phyloP scores from a whole-genome alignment of 202 grass and related monocot genomes.

The Elaeis oleifera region DNA sequence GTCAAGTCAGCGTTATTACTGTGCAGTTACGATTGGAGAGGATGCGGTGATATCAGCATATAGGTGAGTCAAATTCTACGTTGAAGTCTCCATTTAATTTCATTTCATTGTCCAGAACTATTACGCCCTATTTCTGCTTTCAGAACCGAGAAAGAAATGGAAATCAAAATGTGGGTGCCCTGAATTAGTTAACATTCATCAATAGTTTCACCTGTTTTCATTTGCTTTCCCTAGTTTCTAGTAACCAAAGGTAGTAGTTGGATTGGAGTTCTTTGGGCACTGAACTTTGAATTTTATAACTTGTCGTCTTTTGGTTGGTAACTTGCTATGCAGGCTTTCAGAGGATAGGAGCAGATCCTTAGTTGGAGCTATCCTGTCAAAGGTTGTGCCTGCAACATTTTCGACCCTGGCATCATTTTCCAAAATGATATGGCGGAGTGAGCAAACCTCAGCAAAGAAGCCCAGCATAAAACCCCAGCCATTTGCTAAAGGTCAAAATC shows the following conservation, averaged over 20 bases:
- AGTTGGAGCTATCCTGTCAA: conserved; percentile 93
- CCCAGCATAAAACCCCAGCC: conserved; percentile 69
- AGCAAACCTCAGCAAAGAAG: conserved; percentile 58
- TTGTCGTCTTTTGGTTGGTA: conserved; percentile 9
- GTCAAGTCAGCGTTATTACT: conserved; percentile 76
- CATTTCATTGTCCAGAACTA: neutral
- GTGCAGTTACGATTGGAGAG: conserved; percentile 85
- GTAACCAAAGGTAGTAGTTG: too few species aligned
- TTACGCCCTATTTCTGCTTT: neutral
- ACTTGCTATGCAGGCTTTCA: conserved; percentile 50
- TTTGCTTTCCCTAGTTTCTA: too few species aligned
- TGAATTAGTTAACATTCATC: too few species aligned
- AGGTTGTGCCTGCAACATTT: conserved; percentile 74
- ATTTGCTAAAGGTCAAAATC: conserved; percentile 77
- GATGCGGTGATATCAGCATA: conserved; percentile 91
- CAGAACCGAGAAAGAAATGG: neutral
- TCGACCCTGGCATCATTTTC: conserved; percentile 96
- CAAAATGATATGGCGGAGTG: conserved; percentile 81
- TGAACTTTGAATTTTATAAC: neutral
- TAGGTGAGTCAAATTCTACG: conserved; percentile 35
- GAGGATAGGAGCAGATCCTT: conserved; percentile 92
- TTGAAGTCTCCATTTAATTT: neutral
- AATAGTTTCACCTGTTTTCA: too few species aligned
- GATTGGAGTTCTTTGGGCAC: too few species aligned
- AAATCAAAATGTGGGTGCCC: too few species aligned